Percentiles rank a stretch among this genome's conserved stretches.
Conservation (phyloP, 2,329 filamentous ascomycete genomes). For the Phaeophleospora eucalypticola region DNA sequence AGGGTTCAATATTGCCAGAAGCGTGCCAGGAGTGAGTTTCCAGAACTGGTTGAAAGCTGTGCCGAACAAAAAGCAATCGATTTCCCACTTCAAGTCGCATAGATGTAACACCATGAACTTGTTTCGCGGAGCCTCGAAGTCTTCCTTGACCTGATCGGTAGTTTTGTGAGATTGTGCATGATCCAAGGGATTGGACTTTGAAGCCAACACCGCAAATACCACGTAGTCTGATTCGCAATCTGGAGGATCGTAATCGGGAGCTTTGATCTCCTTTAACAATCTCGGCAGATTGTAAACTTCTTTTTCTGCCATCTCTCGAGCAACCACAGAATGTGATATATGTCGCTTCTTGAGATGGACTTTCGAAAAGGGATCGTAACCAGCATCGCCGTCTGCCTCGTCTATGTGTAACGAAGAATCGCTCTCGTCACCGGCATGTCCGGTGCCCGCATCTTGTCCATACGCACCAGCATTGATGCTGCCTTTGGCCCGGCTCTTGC, state of each 20-base stretch:
- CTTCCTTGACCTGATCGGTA: constrained; percentile 45
- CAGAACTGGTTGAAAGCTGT: constrained; percentile 88
- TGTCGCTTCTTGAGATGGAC: constrained; percentile 79
- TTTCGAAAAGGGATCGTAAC: constrained; percentile 82
- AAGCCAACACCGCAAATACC: constrained; percentile 79
- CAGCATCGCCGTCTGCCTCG: constrained; percentile 35
- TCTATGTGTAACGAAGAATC: constrained; percentile 15
- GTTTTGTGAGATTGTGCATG: constrained; percentile 47
- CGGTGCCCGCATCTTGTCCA: constrained; percentile 10
- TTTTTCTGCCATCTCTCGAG: constrained; percentile 73
- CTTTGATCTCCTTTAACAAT: constrained; percentile 74
- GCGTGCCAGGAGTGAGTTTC: constrained; percentile 86
- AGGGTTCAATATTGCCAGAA: constrained; percentile 89
- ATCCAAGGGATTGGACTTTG: constrained; percentile 76
- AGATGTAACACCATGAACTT: constrained; percentile 93
- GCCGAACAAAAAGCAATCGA: constrained; percentile 90
- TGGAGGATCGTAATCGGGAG: constrained; percentile 72
- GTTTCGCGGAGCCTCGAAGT: constrained; percentile 53
- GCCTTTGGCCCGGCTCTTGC: constrained; percentile 5
- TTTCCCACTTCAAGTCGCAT: constrained; percentile 82
- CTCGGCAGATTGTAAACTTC: constrained; percentile 75
- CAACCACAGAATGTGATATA: constrained; percentile 74
- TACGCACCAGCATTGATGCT: constrained; percentile 10
- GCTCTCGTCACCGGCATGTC: constrained; percentile 16
- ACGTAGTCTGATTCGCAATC: constrained; percentile 87